Base-by-base conservation (phyloP, 352 stramenopile species). In the Phytopythium chamaehyphon region DNA sequence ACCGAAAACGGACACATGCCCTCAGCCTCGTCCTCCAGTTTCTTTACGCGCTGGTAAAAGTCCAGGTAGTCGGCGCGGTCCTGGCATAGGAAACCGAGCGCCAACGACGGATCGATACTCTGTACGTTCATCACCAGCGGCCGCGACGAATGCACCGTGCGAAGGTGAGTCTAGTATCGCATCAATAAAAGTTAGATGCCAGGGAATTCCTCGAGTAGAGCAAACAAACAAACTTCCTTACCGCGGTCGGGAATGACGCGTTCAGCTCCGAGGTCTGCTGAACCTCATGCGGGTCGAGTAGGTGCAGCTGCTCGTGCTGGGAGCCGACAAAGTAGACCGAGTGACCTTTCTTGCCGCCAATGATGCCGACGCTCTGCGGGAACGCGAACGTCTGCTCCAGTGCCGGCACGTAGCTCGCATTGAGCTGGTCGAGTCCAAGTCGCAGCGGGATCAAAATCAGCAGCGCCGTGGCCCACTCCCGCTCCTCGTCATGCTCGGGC, bases 261-360 rank as follows among this genome's bases (percentile, higher is more conserved):
- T 76, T 96, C 55, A 85, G 66, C 71, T 80, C 83, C n/a, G 62
- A 64, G 6, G 70, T 73, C 12, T 66, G 69, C 28, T 88, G 74
- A n/a, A 87, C 77, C 28, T 84, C 71, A 49, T 97, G 90, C 31
- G 88, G 87, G 51, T 97, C 87, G 15, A 96, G 60, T 15, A 93
- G 61, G 51, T 90, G 81, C 40, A 97, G 57, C 23, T 83, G 78
- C 53, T 90, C 71, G 6, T 84, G 76, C 55, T 96, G 82, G 6
- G 88, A 77, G 26, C 91, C 93, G 35, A 98, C 96, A 80, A 98
- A 98, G 71, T 97, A 98, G 43, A 98, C 83, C 11, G 95, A 97
- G 69, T 97, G 90, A 8, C 91, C 76, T 35, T 95, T 96, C 56
- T 95, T 96, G 51, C 95, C 95, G 37, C 95, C 95, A 28, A 98